Conservation (phyloP, 2,329 filamentous ascomycete genomes). For the Sordariomycetes sp. region DNA sequence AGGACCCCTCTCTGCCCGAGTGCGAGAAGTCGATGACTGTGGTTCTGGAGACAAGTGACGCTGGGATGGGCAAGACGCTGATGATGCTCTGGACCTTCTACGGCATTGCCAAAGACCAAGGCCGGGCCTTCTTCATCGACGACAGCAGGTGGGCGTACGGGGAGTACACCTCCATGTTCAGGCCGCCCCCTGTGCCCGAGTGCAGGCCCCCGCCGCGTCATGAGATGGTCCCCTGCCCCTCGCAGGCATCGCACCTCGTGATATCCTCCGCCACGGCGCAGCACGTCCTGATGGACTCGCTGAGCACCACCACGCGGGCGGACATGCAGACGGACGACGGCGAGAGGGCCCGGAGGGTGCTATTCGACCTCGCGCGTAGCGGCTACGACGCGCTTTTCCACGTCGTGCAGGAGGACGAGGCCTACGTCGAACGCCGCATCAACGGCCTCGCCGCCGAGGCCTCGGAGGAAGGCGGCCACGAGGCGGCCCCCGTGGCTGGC, state of each 20-base stretch:
- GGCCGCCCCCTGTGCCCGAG: conserved; percentile 48
- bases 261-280: conserved; percentile 58
- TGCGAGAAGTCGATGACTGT: conserved; percentile 69
- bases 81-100: conserved; percentile 80
- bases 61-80: conserved; percentile 66
- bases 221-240: conserved; percentile 71
- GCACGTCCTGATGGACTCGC: conserved; percentile 32
- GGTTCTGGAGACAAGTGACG: conserved; percentile 60
- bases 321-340: conserved; percentile 3
- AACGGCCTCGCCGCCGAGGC: conserved; percentile 31
- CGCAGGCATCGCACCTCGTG: conserved; percentile 62
- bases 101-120: conserved; percentile 64
- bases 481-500: conserved; percentile 41
- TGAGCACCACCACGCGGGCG: conserved; percentile 42
- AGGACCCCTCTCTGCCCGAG: conserved; percentile 35
- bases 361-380: conserved; percentile 56
- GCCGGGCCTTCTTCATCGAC: conserved; percentile 72
- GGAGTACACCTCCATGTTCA: conserved; percentile 62
- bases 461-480: conserved; percentile 31
- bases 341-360: conserved; percentile 34
- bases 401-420: conserved; percentile 53
- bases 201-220: conserved; percentile 65
- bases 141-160: conserved; percentile 80
- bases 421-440: conserved; percentile 52
- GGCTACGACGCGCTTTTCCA: conserved; percentile 68